These are phyloP conservation scores for Gloeophyllum trabeum DNA, from an alignment of 768 basidiomycete species.

Conservation along the genomic window DNA sequence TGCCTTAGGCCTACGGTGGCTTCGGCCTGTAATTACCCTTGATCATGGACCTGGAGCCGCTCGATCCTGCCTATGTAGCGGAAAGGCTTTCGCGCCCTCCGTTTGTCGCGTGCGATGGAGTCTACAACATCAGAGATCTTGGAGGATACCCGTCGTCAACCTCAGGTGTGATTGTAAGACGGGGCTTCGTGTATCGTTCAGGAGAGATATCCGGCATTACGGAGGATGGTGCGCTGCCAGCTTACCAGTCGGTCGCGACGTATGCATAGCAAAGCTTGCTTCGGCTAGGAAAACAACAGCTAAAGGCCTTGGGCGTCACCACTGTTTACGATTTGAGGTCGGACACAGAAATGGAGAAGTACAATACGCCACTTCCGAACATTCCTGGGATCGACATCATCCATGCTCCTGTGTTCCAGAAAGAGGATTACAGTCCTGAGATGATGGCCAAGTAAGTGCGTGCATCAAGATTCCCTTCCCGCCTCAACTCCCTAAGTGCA, in stretches of 20 bases:
- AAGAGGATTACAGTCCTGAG: conserved; percentile 75
- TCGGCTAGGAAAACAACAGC: conserved; percentile 39
- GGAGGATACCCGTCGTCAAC: conserved; percentile 40
- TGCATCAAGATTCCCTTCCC: too few relatives aligned
- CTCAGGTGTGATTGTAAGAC: conserved; percentile 42
- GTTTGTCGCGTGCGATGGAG: conserved; percentile 61
- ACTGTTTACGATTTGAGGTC: conserved; percentile 72
- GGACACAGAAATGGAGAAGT: conserved; percentile 69
- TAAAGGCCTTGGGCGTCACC: conserved; percentile 51
- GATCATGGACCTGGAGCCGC: conserved; percentile 35
- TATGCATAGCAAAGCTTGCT: neutral
- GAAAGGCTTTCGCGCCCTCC: conserved; percentile 57
- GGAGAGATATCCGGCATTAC: conserved; percentile 67
- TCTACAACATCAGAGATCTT: conserved; percentile 66
- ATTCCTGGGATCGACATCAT: conserved; percentile 55
- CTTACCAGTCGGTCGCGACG: neutral
- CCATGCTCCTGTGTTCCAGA: conserved; percentile 52
- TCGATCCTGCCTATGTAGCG: conserved; percentile 56
- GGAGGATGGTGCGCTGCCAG: conserved; percentile 39
- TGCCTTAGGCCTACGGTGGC: too few relatives aligned
- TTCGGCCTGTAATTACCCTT: too few relatives aligned
- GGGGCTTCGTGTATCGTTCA: conserved; percentile 49
- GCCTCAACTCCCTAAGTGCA: neutral
- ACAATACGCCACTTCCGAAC: conserved; percentile 48
- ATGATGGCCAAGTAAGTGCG: conserved; percentile 73